Evolutionary conservation across 352 stramenopile species (phyloP).

Genomic region (Phytopythium kandeliae): DNA sequence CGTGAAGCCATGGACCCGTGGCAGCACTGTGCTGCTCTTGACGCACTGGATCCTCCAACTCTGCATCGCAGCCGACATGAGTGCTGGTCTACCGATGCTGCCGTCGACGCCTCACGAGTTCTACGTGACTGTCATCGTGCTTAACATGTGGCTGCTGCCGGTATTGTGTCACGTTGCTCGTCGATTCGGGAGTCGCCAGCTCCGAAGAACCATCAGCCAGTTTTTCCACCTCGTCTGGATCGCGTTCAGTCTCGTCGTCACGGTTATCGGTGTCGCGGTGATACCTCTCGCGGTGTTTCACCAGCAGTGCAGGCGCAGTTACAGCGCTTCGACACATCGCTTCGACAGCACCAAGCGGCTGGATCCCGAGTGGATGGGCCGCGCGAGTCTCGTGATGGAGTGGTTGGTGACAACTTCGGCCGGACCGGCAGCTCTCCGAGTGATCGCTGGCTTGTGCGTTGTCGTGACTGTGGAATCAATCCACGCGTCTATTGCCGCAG

Average conservation of each 20-base stretch:
- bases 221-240: constrained; percentile 6
- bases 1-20: not conserved
- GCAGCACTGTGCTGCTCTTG: not conserved
- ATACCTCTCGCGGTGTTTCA: constrained; percentile 5
- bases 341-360: not conserved
- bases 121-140: not conserved
- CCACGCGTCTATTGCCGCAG: not conserved
- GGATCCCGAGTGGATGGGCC: constrained; percentile 3
- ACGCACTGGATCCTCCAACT: constrained; percentile 1
- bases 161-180: not conserved
- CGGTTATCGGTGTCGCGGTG: constrained; percentile 1
- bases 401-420: not conserved
- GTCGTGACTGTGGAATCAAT: not conserved
- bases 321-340: not conserved
- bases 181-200: not conserved
- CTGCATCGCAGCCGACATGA: constrained; percentile 3
- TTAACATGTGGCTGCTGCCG: constrained; percentile 4
- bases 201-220: not conserved
- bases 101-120: constrained; percentile 1
- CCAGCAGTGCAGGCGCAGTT: constrained; percentile 3
- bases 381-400: not conserved
- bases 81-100: not conserved
- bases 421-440: not conserved
- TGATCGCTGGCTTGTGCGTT: not conserved
- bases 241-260: not conserved